Evolutionary conservation across 2,329 filamentous ascomycete species (phyloP).

Genomic region (Neospermospora avenae): DNA sequence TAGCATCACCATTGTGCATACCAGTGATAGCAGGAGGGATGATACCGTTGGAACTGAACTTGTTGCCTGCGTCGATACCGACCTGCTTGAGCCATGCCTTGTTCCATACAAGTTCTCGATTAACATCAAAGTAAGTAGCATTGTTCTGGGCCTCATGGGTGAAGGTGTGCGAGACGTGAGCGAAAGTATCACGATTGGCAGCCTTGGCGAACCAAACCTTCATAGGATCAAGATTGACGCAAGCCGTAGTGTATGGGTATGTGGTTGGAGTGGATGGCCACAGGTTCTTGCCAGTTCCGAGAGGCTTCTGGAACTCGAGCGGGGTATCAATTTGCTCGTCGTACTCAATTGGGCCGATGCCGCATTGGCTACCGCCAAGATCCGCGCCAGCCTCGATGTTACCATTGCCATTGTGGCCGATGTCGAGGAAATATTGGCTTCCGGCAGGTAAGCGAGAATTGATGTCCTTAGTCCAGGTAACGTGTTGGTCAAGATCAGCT

Average conservation of each 20-base stretch:
- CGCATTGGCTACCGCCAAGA: constrained; percentile 19
- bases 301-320: constrained; percentile 44
- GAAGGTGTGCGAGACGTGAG: constrained; percentile 61
- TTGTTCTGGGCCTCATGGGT: constrained; percentile 58
- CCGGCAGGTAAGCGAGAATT: constrained; percentile 48
- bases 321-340: constrained; percentile 43
- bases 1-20: constrained; percentile 60
- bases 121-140: constrained; percentile 54
- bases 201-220: constrained; percentile 51
- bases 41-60: constrained; percentile 52
- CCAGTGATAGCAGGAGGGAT: constrained; percentile 63
- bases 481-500: constrained; percentile 46
- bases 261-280: constrained; percentile 41
- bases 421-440: constrained; percentile 50
- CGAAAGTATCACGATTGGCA: constrained; percentile 50
- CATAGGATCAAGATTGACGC: constrained; percentile 48
- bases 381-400: constrained; percentile 39
- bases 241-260: constrained; percentile 35
- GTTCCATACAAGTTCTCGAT: constrained; percentile 58
- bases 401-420: constrained; percentile 55
- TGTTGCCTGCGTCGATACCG: constrained; percentile 44
- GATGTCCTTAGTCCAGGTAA: constrained; percentile 41
- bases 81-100: constrained; percentile 54
- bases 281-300: constrained; percentile 47
- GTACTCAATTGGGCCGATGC: constrained; percentile 42